Base-by-base conservation (phyloP, 345 rosid species). In the Acer negundo region DNA sequence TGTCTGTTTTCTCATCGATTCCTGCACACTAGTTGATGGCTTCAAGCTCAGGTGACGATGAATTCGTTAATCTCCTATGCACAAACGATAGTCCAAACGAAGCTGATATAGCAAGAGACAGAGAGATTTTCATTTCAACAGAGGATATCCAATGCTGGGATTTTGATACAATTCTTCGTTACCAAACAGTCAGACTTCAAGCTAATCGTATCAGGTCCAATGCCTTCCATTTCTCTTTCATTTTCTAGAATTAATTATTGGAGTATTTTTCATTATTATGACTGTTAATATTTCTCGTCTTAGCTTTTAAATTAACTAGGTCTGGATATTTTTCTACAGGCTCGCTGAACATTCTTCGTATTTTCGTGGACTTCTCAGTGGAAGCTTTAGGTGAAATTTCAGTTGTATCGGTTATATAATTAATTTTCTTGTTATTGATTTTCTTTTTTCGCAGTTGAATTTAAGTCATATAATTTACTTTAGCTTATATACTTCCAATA, bases 361-460 rank as follows among this genome's bases (percentile, higher is more conserved):
- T 79, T 91, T 93, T 77, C 86, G 73, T 62, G 90, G 87, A 58
- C 89, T 93, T 56, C 86, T 93, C 44, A 40, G 86, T 22, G 92
- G 95, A 78, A 86, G 89, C 85, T 93, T 93, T 78, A 85, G 94
- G 97, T 89, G 59, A 80, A 59, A 26, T 65, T 58, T 77, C 22
- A 40, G 16, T 13, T 42, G 11, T 42, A 58, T 56, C 62, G 23
- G 2, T 16, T 56, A 56, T n/a, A 7, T 56, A 19, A 16, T 35
- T 35, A 35, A 35, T 35, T 35, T 4, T 35, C 38, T 4, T 35
- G 38, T 35, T 35, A 4, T 35, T 35, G 38, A 35, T 3, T 15
- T 11, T 17, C 7, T 56, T 16, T 7, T n/a, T 19, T 58, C 49
- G 49, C 49, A 10, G 49, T 10, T 9, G 49, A 46, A 46, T 46